phyloP scores from a whole-genome alignment of 2,329 filamentous ascomycete genomes.

The Fusarium napiforme region DNA sequence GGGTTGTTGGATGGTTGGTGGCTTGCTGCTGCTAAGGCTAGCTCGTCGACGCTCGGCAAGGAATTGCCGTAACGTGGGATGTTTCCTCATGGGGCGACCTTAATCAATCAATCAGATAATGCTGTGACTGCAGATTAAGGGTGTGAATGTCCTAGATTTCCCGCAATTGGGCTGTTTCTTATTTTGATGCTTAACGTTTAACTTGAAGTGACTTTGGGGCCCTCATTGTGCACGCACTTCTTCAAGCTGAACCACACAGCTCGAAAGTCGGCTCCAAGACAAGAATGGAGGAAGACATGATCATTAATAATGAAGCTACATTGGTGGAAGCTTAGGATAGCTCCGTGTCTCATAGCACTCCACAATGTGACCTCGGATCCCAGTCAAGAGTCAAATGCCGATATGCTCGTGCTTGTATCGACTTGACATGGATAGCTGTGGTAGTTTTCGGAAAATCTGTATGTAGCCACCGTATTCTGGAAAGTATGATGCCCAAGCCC shows the following conservation, averaged over 20 bases:
- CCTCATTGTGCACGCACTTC: background rate
- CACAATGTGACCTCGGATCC: slow-evolving; percentile 15
- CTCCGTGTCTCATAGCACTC: slow-evolving; percentile 5
- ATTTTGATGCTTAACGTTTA: background rate
- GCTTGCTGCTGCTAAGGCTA: slow-evolving; percentile 30
- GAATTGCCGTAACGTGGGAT: slow-evolving; percentile 41
- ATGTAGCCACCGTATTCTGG: background rate
- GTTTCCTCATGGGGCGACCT: slow-evolving; percentile 8
- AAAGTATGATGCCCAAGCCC: background rate
- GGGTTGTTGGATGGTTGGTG: slow-evolving; percentile 23
- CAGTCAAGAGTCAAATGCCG: slow-evolving; percentile 6
- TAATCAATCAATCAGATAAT: slow-evolving; percentile 30
- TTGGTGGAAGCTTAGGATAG: background rate
- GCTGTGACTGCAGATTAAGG: background rate
- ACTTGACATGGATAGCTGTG: background rate
- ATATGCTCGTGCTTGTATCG: slow-evolving; percentile 1
- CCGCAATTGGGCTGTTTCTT: slow-evolving; percentile 15
- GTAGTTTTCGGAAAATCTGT: background rate
- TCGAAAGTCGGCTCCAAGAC: background rate
- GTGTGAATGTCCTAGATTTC: slow-evolving; percentile 19
- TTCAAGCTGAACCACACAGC: background rate
- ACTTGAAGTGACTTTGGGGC: background rate
- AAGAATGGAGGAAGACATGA: background rate
- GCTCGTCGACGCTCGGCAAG: slow-evolving; percentile 37
- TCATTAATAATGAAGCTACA: background rate